These are phyloP conservation scores for Exserohilum turcica DNA, from an alignment of 2,329 filamentous ascomycete genomes.

Conservation along the genomic window DNA sequence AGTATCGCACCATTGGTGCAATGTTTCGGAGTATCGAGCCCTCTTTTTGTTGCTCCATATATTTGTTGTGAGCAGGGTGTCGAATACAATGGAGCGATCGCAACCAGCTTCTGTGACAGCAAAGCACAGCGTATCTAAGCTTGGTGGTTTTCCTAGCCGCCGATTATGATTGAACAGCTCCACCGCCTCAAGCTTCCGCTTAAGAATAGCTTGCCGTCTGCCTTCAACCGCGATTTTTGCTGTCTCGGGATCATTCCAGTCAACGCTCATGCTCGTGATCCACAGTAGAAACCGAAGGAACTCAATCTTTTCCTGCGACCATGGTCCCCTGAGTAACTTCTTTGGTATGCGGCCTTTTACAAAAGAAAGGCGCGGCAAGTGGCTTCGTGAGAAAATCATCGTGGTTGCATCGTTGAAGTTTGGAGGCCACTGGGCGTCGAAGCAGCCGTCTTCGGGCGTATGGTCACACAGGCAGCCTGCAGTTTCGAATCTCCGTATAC, in stretches of 20 bases:
- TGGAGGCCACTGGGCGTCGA: constrained; percentile 39
- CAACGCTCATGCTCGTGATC: constrained; percentile 39
- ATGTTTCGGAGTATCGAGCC: constrained; percentile 19
- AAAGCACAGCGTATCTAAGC: constrained; percentile 29
- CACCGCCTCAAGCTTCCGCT: constrained; percentile 38
- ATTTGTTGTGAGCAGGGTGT: constrained; percentile 31
- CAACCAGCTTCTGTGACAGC: constrained; percentile 39
- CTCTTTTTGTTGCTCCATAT: constrained; percentile 17
- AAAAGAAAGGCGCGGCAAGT: constrained; percentile 32
- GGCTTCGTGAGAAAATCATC: constrained; percentile 39
- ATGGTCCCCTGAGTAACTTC: constrained; percentile 37
- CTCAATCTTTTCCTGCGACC: constrained; percentile 34
- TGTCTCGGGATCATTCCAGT: constrained; percentile 31
- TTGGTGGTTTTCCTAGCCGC: constrained; percentile 34
- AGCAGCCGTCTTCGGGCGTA: constrained; percentile 27
- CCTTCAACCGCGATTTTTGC: constrained; percentile 20
- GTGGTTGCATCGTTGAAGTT: constrained; percentile 34
- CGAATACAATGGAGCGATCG: constrained; percentile 39
- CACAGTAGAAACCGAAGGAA: constrained; percentile 41
- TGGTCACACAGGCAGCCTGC: constrained; percentile 36
- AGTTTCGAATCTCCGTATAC: constrained; percentile 21
- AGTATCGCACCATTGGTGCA: constrained; percentile 39
- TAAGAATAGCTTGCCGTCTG: constrained; percentile 32
- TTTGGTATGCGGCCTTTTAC: constrained; percentile 37
- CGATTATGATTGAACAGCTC: constrained; percentile 44